Evolutionary conservation across 352 stramenopile genomes (phyloP), one percentile per base, ranked within the genome.

Genomic region (Phytophthora pluvialis): DNA sequence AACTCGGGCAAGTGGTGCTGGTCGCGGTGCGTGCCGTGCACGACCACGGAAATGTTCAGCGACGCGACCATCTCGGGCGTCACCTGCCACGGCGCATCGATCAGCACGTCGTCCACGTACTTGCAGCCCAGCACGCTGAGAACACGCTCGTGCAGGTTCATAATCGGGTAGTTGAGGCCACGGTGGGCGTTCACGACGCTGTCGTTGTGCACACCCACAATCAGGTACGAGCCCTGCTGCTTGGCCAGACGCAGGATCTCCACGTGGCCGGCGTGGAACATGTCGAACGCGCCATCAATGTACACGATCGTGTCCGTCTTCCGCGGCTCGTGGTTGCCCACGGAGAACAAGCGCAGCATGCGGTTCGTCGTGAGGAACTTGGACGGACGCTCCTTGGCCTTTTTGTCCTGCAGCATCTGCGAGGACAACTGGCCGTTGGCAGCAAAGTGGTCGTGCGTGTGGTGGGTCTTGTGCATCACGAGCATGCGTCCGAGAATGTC

Each of bases 401-500:
- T 77, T 59, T 78, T 75, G 55, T 81, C 72, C n/a, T 73, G 67
- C 57, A 79, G 58, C 52, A 95, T 79, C 40, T 83, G 78, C 31
- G 86, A 94, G 52, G 83, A 91, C 55, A 95, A 74, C 62, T 93
- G 81, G 8, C 84, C 87, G 53, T 90, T 90, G 33, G 72, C 81
- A 28, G 67, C 62, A 67, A 91, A 93, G 52, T 77, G 81, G 13
- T 92, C 86, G 67, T 94, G 86, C 43, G 72, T 90, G 78, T 98
- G 91, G 74, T 98, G 91, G 35, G 94, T 94, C 78, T 97, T 97
- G 58, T 97, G 97, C 79, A 99, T 92, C 10, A 99, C 78, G 15
- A 99, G 76, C 95, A 99, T 99, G 28, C 98, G 83, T 7, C 98
- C 98, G 0, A 99, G 91, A 70, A 99, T 99, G 75, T 99, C 98